Percentiles rank a stretch among this genome's conserved stretches.
Conservation (phyloP, 2,329 filamentous ascomycete genomes). For the Apiospora rasikravindrae region DNA sequence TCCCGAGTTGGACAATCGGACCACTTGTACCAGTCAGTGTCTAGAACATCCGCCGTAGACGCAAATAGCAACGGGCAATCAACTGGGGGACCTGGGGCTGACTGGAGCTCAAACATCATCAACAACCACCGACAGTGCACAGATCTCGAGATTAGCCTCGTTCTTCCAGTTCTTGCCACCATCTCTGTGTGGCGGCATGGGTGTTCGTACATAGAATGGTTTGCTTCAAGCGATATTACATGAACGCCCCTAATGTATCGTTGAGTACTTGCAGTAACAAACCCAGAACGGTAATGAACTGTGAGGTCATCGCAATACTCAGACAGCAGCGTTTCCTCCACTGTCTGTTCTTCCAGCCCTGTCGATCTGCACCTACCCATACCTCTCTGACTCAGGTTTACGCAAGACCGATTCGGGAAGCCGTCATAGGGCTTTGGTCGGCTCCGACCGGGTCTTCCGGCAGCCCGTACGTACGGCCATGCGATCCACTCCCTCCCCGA, state of each 20-base stretch:
- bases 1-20: background rate
- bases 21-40: background rate
- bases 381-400: background rate
- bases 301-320: conserved; percentile 1
- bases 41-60: background rate
- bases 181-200: background rate
- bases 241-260: background rate
- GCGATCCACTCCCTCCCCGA: background rate
- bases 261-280: background rate
- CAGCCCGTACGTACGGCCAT: background rate
- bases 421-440: background rate
- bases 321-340: background rate
- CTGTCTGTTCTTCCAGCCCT: background rate
- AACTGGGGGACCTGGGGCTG: background rate
- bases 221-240: conserved; percentile 6
- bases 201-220: background rate
- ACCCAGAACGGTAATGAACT: background rate
- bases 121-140: background rate
- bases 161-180: background rate
- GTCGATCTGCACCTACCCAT: conserved; percentile 10
- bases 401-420: background rate
- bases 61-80: background rate
- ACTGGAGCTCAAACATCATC: background rate
- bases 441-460: conserved; percentile 2
- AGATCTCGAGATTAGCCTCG: conserved; percentile 11